phyloP scores from a whole-genome alignment of 352 stramenopile species.

The Pythium vanterpoolii region DNA sequence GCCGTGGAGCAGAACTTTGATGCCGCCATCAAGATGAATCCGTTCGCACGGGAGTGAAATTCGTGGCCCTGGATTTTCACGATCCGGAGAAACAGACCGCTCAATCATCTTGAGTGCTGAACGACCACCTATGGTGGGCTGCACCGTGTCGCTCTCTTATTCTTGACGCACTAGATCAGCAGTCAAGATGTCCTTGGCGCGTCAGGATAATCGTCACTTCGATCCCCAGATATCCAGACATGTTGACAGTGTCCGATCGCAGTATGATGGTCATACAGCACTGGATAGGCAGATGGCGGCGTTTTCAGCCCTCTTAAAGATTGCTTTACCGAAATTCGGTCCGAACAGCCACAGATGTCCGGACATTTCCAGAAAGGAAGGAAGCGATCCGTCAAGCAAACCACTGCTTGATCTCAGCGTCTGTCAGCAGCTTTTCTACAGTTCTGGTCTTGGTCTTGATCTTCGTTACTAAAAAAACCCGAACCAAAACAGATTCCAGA shows the following conservation, averaged over 20 bases:
- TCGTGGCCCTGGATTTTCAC: background rate
- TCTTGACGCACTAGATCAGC: background rate
- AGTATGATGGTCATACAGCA: no score
- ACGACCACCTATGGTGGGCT: no score
- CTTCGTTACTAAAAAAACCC: no score
- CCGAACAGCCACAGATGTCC: background rate
- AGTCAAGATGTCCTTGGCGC: background rate
- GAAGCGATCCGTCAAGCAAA: background rate
- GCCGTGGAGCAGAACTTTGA: no score
- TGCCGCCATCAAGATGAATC: no score
- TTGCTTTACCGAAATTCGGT: background rate
- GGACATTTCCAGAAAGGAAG: no score
- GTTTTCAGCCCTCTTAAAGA: no score
- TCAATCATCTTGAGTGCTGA: background rate
- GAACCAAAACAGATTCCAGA: background rate
- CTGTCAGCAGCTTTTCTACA: background rate
- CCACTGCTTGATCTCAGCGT: background rate
- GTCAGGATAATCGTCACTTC: background rate
- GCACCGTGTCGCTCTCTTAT: background rate
- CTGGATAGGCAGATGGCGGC: no score
- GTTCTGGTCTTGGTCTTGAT: background rate
- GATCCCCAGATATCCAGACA: background rate
- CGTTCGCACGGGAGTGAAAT: no score
- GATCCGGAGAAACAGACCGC: slow-evolving; percentile 4
- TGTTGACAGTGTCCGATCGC: no score